These are phyloP conservation scores for Colletotrichum neosansevieriae DNA, from an alignment of 2,329 filamentous ascomycete species.

Conservation along the genomic window DNA sequence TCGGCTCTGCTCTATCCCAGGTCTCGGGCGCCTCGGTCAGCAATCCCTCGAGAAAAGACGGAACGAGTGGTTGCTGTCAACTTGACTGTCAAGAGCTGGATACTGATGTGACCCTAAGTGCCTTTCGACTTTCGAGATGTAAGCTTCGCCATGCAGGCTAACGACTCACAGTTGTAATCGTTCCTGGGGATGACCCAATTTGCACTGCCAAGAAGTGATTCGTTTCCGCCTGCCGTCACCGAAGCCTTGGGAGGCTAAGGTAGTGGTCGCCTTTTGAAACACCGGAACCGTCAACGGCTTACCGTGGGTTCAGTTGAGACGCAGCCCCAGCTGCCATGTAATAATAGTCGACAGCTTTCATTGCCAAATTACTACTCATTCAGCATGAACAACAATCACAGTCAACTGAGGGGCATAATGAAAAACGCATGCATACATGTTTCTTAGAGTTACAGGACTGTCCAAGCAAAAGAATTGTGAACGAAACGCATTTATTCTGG, in stretches of 20 bases:
- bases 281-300: slow-evolving; percentile 7
- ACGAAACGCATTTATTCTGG: no score
- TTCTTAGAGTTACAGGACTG: no score
- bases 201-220: background rate
- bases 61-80: background rate
- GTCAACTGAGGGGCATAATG: no score
- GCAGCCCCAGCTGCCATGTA: background rate
- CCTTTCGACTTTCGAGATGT: slow-evolving; percentile 7
- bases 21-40: background rate
- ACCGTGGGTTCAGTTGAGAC: slow-evolving; percentile 14
- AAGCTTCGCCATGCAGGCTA: background rate
- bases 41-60: background rate
- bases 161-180: slow-evolving; percentile 15
- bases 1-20: background rate
- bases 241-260: slow-evolving; percentile 1
- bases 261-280: slow-evolving; percentile 28
- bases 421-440: no score
- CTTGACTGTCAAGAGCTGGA: background rate
- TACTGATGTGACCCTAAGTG: background rate
- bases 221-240: slow-evolving; percentile 1
- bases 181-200: background rate
- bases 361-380: no score
- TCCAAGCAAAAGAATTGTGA: no score
- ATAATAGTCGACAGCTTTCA: background rate
- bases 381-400: no score